phyloP scores from a whole-genome alignment of 352 stramenopile genomes.

The Pythium phragmiticola region DNA sequence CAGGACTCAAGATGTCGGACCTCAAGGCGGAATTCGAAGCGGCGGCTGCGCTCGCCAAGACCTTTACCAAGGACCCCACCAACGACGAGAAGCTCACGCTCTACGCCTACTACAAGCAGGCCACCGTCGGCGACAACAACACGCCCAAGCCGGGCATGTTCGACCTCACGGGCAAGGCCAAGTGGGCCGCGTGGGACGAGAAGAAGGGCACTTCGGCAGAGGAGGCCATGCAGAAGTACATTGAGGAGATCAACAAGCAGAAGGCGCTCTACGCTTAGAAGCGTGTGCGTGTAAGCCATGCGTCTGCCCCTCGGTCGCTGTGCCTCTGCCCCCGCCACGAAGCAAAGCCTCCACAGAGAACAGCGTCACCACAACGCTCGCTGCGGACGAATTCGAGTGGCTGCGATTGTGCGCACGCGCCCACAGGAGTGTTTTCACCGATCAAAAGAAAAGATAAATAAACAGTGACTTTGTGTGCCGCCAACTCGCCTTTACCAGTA shows the following conservation, averaged over 20 bases:
- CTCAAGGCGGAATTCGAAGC: slow-evolving; percentile 84
- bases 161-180: slow-evolving; percentile 84
- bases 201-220: slow-evolving; percentile 86
- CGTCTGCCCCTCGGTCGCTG: too few species aligned
- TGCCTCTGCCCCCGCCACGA: neutral
- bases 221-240: slow-evolving; percentile 88
- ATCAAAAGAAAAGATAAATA: neutral
- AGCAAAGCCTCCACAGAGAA: neutral
- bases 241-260: slow-evolving; percentile 81
- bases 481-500: neutral
- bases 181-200: slow-evolving; percentile 86
- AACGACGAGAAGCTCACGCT: slow-evolving; percentile 90
- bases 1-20: slow-evolving; percentile 63
- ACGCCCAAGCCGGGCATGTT: slow-evolving; percentile 84
- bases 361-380: neutral
- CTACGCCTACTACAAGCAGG: slow-evolving; percentile 92
- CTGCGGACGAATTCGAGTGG: neutral
- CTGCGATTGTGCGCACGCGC: neutral
- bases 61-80: slow-evolving; percentile 72
- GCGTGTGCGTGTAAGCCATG: neutral
- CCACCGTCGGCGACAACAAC: slow-evolving; percentile 85
- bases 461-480: neutral
- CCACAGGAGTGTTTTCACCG: too few species aligned
- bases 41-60: slow-evolving; percentile 73
- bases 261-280: slow-evolving; percentile 81